Percentiles rank a stretch among this genome's conserved stretches.
These are phyloP conservation scores for Coelastrella sp. DNA, from an alignment of 139 green algal species.

Conservation along the genomic window DNA sequence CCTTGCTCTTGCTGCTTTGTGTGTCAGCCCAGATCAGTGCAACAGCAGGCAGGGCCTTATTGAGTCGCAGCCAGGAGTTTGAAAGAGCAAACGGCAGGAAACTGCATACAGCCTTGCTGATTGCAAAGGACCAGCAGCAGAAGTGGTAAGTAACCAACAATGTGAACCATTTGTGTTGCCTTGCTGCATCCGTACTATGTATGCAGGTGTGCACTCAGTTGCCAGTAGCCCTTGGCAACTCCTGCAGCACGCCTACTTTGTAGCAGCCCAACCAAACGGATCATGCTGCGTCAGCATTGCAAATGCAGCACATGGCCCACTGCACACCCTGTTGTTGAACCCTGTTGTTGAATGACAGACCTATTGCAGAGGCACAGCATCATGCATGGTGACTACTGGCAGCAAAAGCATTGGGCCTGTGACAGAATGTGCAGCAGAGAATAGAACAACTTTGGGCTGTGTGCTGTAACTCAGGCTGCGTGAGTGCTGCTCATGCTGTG, in stretches of 20 bases:
- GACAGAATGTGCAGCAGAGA: neutral
- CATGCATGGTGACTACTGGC: neutral
- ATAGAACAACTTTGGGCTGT: neutral
- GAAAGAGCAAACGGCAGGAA: neutral
- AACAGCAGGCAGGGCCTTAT: neutral
- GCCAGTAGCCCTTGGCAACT: no score
- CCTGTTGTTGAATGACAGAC: neutral
- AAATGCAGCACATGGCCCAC: neutral
- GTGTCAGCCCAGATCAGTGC: neutral
- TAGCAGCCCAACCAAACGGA: no score
- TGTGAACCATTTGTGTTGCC: no score
- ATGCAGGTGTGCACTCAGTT: no score
- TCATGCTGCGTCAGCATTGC: no score
- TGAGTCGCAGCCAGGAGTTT: neutral
- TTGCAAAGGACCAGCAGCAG: neutral
- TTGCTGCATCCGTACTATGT: no score
- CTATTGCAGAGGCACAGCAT: neutral
- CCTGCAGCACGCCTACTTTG: no score
- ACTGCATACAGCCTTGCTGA: neutral
- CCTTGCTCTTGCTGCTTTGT: neutral
- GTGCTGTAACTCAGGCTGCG: neutral
- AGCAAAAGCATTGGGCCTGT: neutral
- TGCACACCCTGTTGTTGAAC: neutral
- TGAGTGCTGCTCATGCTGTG: no score
- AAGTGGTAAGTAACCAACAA: neutral